Conservation (phyloP, 495 filamentous ascomycete genomes). For the Podospora bellae-mahoneyi region DNA sequence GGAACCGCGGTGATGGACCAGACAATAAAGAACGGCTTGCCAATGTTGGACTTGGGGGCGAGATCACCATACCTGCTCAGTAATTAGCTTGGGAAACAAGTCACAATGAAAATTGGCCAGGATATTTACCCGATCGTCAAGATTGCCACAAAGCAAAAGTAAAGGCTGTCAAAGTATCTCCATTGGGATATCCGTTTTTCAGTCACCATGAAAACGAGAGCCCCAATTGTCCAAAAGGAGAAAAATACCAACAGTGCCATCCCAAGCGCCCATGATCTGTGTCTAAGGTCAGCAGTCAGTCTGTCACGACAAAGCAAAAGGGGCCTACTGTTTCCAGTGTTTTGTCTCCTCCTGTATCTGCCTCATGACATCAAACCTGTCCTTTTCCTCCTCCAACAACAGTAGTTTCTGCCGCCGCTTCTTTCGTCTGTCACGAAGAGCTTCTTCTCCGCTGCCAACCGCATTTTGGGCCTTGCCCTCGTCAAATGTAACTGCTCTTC, state of each 20-base stretch:
- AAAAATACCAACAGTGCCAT: slow-evolving; percentile 58
- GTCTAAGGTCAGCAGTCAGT: neutral
- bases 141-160: slow-evolving; percentile 71
- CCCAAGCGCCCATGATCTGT: slow-evolving; percentile 53
- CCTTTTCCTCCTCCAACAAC: slow-evolving; percentile 53
- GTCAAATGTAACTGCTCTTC: slow-evolving; percentile 37
- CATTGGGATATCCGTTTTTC: slow-evolving; percentile 48
- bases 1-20: slow-evolving; percentile 78
- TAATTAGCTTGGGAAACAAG: neutral
- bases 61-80: slow-evolving; percentile 61
- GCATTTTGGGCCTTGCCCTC: slow-evolving; percentile 21
- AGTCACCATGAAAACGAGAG: slow-evolving; percentile 57
- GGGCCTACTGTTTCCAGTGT: slow-evolving; percentile 50
- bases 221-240: slow-evolving; percentile 70
- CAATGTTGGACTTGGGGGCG: slow-evolving; percentile 60
- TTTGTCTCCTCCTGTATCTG: slow-evolving; percentile 61
- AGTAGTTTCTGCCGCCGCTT: slow-evolving; percentile 51
- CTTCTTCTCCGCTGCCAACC: neutral
- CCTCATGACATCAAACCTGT: slow-evolving; percentile 75
- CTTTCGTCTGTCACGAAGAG: slow-evolving; percentile 33
- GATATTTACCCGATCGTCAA: slow-evolving; percentile 62
- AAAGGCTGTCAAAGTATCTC: slow-evolving; percentile 68
- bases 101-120: neutral
- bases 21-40: slow-evolving; percentile 73
- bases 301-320: neutral